Percentiles rank a stretch among this genome's conserved stretches.
These are phyloP conservation scores for Gastrodia elata DNA, from an alignment of 106 monocot genomes.

Conservation along the genomic window DNA sequence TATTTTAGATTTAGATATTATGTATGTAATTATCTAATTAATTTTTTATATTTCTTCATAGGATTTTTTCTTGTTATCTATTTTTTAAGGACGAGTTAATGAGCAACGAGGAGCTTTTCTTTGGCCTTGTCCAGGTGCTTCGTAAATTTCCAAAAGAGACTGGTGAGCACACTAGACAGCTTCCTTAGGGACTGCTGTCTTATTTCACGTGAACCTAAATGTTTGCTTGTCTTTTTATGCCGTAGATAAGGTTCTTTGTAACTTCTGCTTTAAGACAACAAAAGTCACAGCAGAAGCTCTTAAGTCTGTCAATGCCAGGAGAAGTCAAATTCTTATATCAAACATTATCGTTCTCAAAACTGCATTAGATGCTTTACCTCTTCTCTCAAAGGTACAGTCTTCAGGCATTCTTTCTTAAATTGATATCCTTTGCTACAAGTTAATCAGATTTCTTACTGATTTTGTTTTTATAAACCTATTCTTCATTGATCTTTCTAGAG, in stretches of 20 bases:
- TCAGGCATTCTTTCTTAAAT: not conserved
- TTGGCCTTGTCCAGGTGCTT: conserved; percentile 89
- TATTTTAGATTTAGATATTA: too few relatives aligned
- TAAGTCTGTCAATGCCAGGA: conserved; percentile 59
- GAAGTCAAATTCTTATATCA: conserved; percentile 81
- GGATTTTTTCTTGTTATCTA: not conserved
- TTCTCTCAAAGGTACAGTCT: conserved; percentile 67
- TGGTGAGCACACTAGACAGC: conserved; percentile 24
- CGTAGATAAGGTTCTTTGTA: conserved; percentile 77
- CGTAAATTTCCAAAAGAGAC: conserved; percentile 99
- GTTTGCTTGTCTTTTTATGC: not conserved
- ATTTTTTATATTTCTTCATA: not conserved
- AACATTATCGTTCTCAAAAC: conserved; percentile 84
- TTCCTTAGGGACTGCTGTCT: not conserved
- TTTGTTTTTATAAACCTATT: not conserved
- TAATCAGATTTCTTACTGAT: not conserved
- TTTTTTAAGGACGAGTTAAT: conserved; percentile 79
- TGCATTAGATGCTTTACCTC: conserved; percentile 80
- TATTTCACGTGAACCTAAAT: conserved; percentile 7
- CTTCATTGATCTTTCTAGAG: not conserved
- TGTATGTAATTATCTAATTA: too few relatives aligned
- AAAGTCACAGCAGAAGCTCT: conserved; percentile 59
- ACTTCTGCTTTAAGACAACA: conserved; percentile 89
- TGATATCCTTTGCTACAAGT: not conserved
- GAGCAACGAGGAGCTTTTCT: conserved; percentile 91